phyloP scores from a whole-genome alignment of 441 rosid genomes.

The Manihot esculenta region DNA sequence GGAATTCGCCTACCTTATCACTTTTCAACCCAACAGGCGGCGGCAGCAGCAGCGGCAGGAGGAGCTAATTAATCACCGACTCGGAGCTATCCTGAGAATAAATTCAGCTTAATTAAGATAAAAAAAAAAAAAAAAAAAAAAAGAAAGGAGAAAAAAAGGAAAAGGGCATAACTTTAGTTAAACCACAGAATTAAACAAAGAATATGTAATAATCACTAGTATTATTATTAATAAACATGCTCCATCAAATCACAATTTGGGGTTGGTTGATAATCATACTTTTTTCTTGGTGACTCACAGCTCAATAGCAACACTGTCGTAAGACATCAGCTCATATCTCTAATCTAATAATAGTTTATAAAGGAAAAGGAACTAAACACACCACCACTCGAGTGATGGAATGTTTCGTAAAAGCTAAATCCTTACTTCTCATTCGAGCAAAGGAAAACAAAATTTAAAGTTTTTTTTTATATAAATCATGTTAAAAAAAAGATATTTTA shows the following conservation, averaged over 20 bases:
- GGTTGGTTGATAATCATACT: background rate
- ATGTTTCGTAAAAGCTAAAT: too few relatives aligned
- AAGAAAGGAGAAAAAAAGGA: background rate
- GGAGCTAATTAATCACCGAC: too few relatives aligned
- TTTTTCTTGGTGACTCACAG: conserved; percentile 35
- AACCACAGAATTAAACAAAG: conserved; percentile 3
- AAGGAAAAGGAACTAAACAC: background rate
- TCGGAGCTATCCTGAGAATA: too few relatives aligned
- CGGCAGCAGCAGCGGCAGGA: too few relatives aligned
- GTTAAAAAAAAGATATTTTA: too few relatives aligned
- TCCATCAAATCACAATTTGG: conserved; percentile 14
- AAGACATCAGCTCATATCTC: conserved; percentile 11
- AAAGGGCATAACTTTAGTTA: background rate
- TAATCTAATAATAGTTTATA: background rate
- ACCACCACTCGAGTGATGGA: too few relatives aligned
- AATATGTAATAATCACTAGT: background rate
- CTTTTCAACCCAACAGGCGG: too few relatives aligned
- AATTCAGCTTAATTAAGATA: too few relatives aligned
- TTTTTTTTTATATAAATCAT: too few relatives aligned
- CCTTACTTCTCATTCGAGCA: too few relatives aligned
- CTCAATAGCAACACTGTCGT: conserved; percentile 32
- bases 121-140: background rate
- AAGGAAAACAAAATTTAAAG: too few relatives aligned
- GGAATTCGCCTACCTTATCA: too few relatives aligned
- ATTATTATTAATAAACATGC: conserved; percentile 6